These are phyloP conservation scores for Euphorbia lathyris DNA, from an alignment of 345 rosid species.

Conservation along the genomic window DNA sequence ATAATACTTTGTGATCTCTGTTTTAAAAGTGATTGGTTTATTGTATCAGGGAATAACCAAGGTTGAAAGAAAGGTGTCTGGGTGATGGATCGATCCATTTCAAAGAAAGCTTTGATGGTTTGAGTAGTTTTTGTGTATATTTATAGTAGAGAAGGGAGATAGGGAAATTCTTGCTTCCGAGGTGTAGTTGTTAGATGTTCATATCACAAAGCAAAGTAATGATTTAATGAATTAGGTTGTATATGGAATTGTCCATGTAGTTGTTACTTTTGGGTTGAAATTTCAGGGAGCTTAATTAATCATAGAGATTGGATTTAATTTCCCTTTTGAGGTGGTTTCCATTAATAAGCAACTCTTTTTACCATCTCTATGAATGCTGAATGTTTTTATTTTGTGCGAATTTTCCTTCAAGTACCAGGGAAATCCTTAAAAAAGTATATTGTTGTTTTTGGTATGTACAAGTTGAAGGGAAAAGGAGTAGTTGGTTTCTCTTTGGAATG, in stretches of 20 bases:
- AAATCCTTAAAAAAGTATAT: too few species aligned
- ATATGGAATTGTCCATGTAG: constrained; percentile 36
- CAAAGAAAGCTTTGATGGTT: constrained; percentile 14
- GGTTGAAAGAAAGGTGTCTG: constrained; percentile 35
- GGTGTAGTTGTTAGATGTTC: constrained; percentile 45
- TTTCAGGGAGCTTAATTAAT: constrained; percentile 20
- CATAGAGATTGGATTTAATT: neutral
- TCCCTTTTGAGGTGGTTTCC: neutral
- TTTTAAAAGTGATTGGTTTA: constrained; percentile 19
- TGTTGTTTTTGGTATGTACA: too few species aligned
- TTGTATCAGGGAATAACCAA: constrained; percentile 54
- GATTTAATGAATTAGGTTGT: constrained; percentile 26
- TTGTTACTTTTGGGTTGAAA: constrained; percentile 27
- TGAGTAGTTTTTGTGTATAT: constrained; percentile 45
- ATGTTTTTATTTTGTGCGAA: too few species aligned
- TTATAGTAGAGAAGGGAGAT: constrained; percentile 30
- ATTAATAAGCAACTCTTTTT: constrained; percentile 3
- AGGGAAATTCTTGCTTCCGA: constrained; percentile 39
- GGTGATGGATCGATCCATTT: constrained; percentile 11
- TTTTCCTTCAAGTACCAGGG: too few species aligned
- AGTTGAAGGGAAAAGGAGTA: too few species aligned
- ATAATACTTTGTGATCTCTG: neutral
- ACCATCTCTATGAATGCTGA: too few species aligned
- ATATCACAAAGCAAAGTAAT: constrained; percentile 15
- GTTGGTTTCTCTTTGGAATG: too few species aligned